phyloP scores from a whole-genome alignment of 2,329 filamentous ascomycete species.

The Zarea fungicola region DNA sequence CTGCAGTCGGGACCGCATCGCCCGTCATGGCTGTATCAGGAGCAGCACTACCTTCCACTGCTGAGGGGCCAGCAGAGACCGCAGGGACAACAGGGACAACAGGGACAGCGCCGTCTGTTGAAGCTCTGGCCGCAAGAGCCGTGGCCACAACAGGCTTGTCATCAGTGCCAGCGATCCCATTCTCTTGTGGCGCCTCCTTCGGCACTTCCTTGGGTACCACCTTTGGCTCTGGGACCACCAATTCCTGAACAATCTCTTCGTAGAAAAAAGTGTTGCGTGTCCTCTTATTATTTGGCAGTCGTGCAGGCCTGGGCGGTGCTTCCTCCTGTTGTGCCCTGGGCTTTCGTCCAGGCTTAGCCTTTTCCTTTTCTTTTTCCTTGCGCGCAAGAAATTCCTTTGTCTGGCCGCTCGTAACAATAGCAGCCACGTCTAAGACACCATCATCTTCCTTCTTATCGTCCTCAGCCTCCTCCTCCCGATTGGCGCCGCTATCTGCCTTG shows the following conservation, averaged over 20 bases:
- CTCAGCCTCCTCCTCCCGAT: slow-evolving; percentile 30
- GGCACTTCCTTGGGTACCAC: slow-evolving; percentile 14
- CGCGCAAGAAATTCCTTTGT: slow-evolving; percentile 78
- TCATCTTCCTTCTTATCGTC: slow-evolving; percentile 52
- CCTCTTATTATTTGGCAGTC: slow-evolving; percentile 68
- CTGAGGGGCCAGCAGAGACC: background rate
- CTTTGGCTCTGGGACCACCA: slow-evolving; percentile 36
- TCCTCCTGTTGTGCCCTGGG: slow-evolving; percentile 53
- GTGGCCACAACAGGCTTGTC: slow-evolving; percentile 3
- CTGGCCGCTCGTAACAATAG: slow-evolving; percentile 75
- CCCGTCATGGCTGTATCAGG: slow-evolving; percentile 1
- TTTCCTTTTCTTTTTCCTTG: slow-evolving; percentile 77
- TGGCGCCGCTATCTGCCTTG: slow-evolving; percentile 5
- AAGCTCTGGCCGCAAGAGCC: slow-evolving; percentile 4
- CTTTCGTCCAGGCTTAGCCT: slow-evolving; percentile 54
- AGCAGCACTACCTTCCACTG: background rate
- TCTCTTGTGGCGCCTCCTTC: slow-evolving; percentile 8
- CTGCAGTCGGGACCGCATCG: background rate
- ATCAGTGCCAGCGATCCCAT: background rate
- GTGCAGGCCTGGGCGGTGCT: slow-evolving; percentile 48
- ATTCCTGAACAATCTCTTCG: slow-evolving; percentile 60
- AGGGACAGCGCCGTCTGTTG: background rate
- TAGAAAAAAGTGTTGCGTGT: slow-evolving; percentile 67
- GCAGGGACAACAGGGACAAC: background rate
- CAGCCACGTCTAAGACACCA: slow-evolving; percentile 78